Base-by-base conservation (phyloP, 768 basidiomycete genomes). In the Termitomyces sp. region DNA sequence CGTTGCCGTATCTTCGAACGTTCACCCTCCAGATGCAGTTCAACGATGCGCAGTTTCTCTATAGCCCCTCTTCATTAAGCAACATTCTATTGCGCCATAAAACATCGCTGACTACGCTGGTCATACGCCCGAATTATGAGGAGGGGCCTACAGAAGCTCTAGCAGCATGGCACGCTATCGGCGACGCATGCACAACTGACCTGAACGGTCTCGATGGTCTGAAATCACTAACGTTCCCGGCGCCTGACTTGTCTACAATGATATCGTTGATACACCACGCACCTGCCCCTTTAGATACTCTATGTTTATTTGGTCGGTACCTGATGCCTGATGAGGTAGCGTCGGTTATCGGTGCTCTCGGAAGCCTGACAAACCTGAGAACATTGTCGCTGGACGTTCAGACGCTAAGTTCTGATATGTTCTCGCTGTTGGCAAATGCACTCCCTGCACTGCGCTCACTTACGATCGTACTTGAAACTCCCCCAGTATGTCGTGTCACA, bases 171-270 rank as follows among this genome's bases (percentile, higher is more conserved):
- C 43, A 41, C n/a, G 22, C 49, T 11, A 44, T 64, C 35, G 38
- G 47, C 43, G 26, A 28, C 5, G 5, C 48, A 30, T 41, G 63
- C 54, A 33, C 62, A 41, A 30, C 56, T 24, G 49, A 55, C 38
- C 6, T 26, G 22, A 30, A 14, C 5, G 58, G 63, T 33, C 53
- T 66, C 6, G 44, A 54, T 0, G 50, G 51, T 20, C 53, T 73
- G 9, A 60, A 66, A 41, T 66, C 59, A 16, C 63, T 71, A 35
- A 63, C 64, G 30, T 60, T 71, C 35, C 71, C 62, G 7, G 68
- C 58, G 35, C 38, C 59, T 38, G 65, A 64, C 14, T 16, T 60
- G 3, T 54, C 48, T 14, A 58, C 58, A 24, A 69, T 65, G 16
- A n/a, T 68, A 5, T 60, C 57, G 6, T 36, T 71, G 6, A 35